Evolutionary conservation across 495 filamentous ascomycete species (phyloP).

Genomic region (Lichina pygmaea): DNA sequence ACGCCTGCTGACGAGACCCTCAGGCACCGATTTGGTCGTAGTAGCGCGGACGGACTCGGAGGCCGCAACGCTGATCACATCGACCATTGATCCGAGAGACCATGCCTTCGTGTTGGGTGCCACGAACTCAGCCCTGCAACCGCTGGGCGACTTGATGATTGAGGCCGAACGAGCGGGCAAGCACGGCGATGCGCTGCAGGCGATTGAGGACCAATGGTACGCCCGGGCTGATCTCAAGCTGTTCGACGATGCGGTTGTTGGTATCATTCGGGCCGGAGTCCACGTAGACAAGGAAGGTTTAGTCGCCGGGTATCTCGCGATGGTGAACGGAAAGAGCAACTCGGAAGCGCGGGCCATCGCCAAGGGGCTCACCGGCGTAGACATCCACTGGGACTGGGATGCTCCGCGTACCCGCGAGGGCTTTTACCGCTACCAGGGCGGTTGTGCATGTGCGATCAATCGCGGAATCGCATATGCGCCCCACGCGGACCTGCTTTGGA

Average conservation of each 20-base stretch:
- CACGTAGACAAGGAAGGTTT: constrained; percentile 40
- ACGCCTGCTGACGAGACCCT: background rate
- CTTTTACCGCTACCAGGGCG: constrained; percentile 76
- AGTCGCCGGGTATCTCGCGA: constrained; percentile 31
- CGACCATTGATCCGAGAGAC: constrained; percentile 83
- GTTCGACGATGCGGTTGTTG: constrained; percentile 71
- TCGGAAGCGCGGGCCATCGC: constrained; percentile 60
- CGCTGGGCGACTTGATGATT: constrained; percentile 76
- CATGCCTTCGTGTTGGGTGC: constrained; percentile 76
- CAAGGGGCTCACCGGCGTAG: constrained; percentile 49
- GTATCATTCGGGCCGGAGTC: constrained; percentile 41
- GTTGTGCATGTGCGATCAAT: constrained; percentile 78
- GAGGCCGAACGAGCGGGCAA: constrained; percentile 66
- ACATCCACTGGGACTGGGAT: constrained; percentile 88
- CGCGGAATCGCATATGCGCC: constrained; percentile 79
- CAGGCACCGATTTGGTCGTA: constrained; percentile 58
- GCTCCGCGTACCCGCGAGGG: constrained; percentile 73
- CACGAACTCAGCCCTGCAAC: constrained; percentile 64
- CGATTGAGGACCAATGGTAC: constrained; percentile 76
- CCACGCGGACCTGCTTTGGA: constrained; percentile 91
- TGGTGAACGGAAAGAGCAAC: constrained; percentile 63
- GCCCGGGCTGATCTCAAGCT: constrained; percentile 65
- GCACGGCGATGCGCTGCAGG: constrained; percentile 54
- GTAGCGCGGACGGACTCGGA: constrained; percentile 93
- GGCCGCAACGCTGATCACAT: constrained; percentile 89